Evolutionary conservation across 225 moss, liverwort and hornwort species (phyloP), one percentile per base, ranked within the genome.

Genomic region (Physcomitrium patens): DNA sequence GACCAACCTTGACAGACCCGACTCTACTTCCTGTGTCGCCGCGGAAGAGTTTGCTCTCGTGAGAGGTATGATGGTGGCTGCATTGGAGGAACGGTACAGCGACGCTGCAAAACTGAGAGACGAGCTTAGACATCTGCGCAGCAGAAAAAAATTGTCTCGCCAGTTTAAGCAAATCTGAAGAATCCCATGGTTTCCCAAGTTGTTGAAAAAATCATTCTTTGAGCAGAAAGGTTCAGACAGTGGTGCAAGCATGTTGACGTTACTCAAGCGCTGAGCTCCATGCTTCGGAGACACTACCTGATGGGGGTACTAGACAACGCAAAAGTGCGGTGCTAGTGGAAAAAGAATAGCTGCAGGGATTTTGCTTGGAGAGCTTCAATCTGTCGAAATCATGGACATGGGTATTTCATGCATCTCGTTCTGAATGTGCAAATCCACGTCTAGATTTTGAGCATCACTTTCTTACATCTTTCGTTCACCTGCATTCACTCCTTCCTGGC

Each of bases 1-100:
- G 67, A 93, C 93, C 23, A 94, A 91, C 65, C 84, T 93, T 12
- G 93, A 96, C 72, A 79, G 90, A 71, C 85, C 96, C 1, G 90
- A 92, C 20, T 72, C 89, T 0, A 77, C 87, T 8, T 78, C 89
- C 0, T 93, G 91, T 68, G 68, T 79, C 0, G 87, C 92, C 1
- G 91, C 93, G 0, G 92, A 96, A 60, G 96, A 96, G 79, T 96
- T 96, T 5, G 86, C 90, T 27, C 86, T 96, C 10, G 93, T 96
- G 0, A 90, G 96, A 37, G 89, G 85, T 54, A 88, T 96, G 96
- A 92, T 92, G 90, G 92, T 96, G 56, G 96, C 93, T 24, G 96
- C 96, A 47, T 80, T 96, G 19, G 96, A 96, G 56, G 96, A 96
- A 67, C 93, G 93, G 43, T 96, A 96, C 80, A 89, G 87, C 43